Evolutionary conservation across 1,139 yeast species (phyloP), one percentile per base, ranked within the genome.

Genomic region (Sugiyamaella grinbergsii): DNA sequence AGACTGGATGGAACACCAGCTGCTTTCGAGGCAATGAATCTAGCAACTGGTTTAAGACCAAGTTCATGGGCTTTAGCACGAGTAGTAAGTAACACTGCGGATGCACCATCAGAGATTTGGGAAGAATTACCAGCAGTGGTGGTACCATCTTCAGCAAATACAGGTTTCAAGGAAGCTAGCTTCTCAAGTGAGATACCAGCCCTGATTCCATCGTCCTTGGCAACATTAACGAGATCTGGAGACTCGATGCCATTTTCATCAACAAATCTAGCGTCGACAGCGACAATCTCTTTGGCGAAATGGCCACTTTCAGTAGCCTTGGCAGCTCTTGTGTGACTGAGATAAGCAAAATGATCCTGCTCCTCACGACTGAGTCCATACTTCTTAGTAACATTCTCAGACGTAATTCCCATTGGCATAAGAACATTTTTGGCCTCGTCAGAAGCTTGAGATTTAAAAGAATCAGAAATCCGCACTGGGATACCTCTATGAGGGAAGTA

Each of bases 91-190:
- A 73, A 54, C 13, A 71, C 71, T n/a, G 73, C 74, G 6, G 76
- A 68, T 0, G 76, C 76, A 42, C 77, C 76, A 56, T 73, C 77
- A 7, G 75, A 70, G 18, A 73, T 68, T 58, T 72, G 77, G 1
- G 75, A 71, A 5, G 76, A 66, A 51, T 73, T 73, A 32, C 77
- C 77, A 2, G 76, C 76, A 16, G 74, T 71, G 4, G 77, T 71
- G 23, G 67, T 58, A 39, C 77, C 78, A 53, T 65, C 66, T 13
- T 64, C 69, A 11, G 59, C 55, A 56, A 72, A 72, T 1, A 68
- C 75, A 3, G 75, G 75, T 50, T 66, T 68, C 43, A 71, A 62
- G 22, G 58, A 53, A 4, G 65, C 59, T 47, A 71, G 63, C 50
- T 68, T 69, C 52, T 70, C 73, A 18, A 60, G 55, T 1, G 75